Base-by-base conservation (phyloP, 176 grass and related monocot genomes). In the Hordeum marinum region DNA sequence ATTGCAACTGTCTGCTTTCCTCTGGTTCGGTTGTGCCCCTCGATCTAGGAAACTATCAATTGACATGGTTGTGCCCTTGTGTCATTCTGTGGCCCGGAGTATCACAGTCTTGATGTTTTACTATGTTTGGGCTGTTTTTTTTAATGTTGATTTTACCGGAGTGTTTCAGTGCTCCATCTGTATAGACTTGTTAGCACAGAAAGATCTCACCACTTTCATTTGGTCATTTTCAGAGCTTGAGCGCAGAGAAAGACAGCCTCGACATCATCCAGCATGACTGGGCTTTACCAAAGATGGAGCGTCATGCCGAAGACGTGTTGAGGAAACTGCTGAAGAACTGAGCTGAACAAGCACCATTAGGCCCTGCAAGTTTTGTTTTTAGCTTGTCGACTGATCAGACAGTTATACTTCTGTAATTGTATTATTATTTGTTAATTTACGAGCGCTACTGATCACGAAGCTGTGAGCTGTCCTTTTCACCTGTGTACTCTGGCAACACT, bases 261-360 rank as follows among this genome's bases (percentile, higher is more conserved):
- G 94, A 96, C 72, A 96, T 99, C 70, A 89, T 99, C 76, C 96
- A 99, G 72, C 96, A 99, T 77, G 96, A 99, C 65, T 99, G 96
- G 96, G 84, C 72, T 79, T 87, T 99, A 69, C 91, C 91, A 3
- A 99, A 89, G 71, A 91, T 96, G 86, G 97, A 99, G 79, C 84
- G 48, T 75, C 91, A 82, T 41, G 93, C 97, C 37, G 88, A 96
- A 78, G 86, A 94, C 14, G 79, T 92, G 48, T 82, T 99, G 70
- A 92, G 68, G 81, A 89, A 91, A 72, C 80, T 99, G 54, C 52
- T 93, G 54, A 99, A 94, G 86, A 94, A 95, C 66, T 93, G 76
- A 87, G 48, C 4, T 32, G 60, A 75, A 55, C 25, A 83, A 31
- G 57, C 72, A 17, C 4, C 6, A 80, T 46, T 17, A 32, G 25